Base-by-base conservation (phyloP, 176 grass and related monocot genomes). In the Cenchrus purpureus region DNA sequence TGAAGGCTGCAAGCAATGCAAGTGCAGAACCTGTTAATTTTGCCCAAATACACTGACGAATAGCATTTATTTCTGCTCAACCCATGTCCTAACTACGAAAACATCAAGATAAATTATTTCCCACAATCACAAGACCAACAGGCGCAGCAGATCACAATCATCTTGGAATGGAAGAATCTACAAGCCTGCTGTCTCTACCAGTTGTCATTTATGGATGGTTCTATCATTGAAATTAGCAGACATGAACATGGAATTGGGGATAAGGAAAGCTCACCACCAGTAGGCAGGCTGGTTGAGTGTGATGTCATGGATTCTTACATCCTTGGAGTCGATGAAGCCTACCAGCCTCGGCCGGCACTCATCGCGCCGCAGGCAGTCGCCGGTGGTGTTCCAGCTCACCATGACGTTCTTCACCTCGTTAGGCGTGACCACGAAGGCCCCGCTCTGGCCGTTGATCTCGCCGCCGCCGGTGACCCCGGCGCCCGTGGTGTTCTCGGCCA, bases 381-480 rank as follows among this genome's bases (percentile, higher is more conserved):
- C 93, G 1, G 96, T 98, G 44, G 34, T 54, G 84, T 98, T 95
- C 96, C 96, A 98, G 80, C 96, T 98, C n/a, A 94, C 91, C 96
- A 95, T 98, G 85, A 95, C n/a, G 62, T 95, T 98, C 96, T 95
- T 95, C 85, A 87, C 86, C 49, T 77, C 46, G 91, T 63, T 95
- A 73, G 79, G 85, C 65, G 81, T 61, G 72, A 87, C 79, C 5
- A 98, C 93, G 79, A 98, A 98, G 15, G 82, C 93, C 62, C 61
- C 89, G 34, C 95, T 82, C 91, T 98, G 95, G 48, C 96, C 96
- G 81, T 94, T 95, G 81, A 98, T 92, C 91, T 98, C 96, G 52
- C 96, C 93, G 19, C 93, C 91, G 50, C 96, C 96, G 22, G 86
- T 89, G 77, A 98, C 45, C 68, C 96, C 96, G 28, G 76, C 91